phyloP scores from a whole-genome alignment of 2,329 filamentous ascomycete species.

The Fusarium sp. region DNA sequence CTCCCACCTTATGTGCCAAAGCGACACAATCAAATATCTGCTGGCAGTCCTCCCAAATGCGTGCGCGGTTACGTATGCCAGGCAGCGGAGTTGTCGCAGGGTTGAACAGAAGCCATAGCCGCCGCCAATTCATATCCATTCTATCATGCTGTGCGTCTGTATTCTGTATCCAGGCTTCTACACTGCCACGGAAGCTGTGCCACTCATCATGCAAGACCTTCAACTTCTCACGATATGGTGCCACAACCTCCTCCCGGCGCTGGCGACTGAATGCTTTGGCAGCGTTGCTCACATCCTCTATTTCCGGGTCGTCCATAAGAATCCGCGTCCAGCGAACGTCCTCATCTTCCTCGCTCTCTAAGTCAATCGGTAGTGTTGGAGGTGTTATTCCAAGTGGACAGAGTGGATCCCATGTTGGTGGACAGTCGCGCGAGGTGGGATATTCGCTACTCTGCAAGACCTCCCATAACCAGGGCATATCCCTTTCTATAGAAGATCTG shows the following conservation, averaged over 20 bases:
- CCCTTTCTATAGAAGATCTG: rapidly evolving
- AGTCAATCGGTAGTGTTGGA: not conserved
- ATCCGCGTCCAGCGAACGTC: not conserved
- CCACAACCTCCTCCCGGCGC: not conserved
- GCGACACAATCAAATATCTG: not conserved
- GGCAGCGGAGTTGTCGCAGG: not conserved
- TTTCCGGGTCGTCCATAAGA: not conserved
- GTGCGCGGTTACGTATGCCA: not conserved
- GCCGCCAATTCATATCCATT: not conserved
- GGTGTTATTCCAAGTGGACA: not conserved
- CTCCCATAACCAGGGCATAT: constrained; percentile 5
- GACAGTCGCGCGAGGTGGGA: not conserved
- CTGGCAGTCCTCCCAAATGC: not conserved
- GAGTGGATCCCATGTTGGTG: not conserved
- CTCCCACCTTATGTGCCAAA: not conserved
- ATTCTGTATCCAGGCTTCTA: not conserved
- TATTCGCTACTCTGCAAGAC: not conserved
- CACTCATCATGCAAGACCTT: rapidly evolving
- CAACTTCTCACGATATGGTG: not conserved
- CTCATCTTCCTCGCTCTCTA: not conserved
- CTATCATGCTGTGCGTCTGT: rapidly evolving
- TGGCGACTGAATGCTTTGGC: not conserved
- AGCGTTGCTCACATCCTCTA: rapidly evolving
- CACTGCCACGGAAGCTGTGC: not conserved
- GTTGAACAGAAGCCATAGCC: not conserved